Conservation (phyloP, 176 grass and related monocot species). For the Melocanna baccifera region DNA sequence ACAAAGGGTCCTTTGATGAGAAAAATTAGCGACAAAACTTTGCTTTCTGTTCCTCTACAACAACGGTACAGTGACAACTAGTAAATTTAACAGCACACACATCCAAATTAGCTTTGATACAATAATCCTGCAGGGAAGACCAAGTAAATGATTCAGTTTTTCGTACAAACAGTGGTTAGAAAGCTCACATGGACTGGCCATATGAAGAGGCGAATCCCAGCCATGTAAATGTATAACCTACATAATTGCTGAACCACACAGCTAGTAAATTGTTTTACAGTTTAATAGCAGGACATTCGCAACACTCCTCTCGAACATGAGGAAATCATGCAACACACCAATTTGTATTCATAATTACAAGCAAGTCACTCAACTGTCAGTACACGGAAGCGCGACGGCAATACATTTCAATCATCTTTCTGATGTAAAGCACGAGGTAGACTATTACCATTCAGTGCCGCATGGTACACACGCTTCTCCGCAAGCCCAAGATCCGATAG, state of each 20-base stretch:
- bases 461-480: conserved; percentile 90
- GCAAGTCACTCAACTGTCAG: neutral
- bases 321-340: conserved; percentile 20
- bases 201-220: neutral
- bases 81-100: conserved; percentile 18
- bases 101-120: conserved; percentile 85
- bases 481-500: conserved; percentile 86
- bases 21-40: conserved; percentile 17
- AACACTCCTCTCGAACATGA: conserved; percentile 27
- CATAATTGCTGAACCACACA: neutral
- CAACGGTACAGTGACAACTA: conserved; percentile 20
- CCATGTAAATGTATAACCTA: neutral
- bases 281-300: conserved; percentile 33
- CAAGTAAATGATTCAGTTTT: conserved; percentile 74
- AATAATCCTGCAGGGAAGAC: conserved; percentile 87
- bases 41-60: conserved; percentile 14
- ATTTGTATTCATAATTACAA: neutral
- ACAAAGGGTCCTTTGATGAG: conserved; percentile 26
- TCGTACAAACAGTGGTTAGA: conserved; percentile 9
- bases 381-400: conserved; percentile 19
- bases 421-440: conserved; percentile 78
- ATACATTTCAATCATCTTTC: conserved; percentile 88
- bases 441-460: conserved; percentile 94
- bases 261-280: conserved; percentile 37
- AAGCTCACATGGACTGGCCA: neutral